Percentiles rank a stretch among this genome's conserved stretches.
phyloP scores from a whole-genome alignment of 1,284 basidiomycete genomes.

The Malassezia restricta region DNA sequence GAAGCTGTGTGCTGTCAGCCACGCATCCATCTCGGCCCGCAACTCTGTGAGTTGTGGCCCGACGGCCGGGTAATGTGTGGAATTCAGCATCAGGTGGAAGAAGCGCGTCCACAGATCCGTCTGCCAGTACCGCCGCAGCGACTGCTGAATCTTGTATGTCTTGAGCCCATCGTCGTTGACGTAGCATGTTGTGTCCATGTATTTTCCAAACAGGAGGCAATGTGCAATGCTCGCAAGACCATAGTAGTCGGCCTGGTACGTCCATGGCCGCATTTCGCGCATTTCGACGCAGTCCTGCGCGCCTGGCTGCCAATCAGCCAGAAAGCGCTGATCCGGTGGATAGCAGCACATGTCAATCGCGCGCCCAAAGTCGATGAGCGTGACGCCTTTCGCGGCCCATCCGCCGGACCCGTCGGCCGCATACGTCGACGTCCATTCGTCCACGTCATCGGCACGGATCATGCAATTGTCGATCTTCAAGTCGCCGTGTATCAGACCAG shows the following conservation, averaged over 20 bases:
- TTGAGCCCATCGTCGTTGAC: constrained; percentile 5
- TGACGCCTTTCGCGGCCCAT: constrained; percentile 77
- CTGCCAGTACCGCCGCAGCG: constrained; percentile 93
- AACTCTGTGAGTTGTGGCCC: constrained; percentile 57
- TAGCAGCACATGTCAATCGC: constrained; percentile 77
- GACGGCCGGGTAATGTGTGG: constrained; percentile 53
- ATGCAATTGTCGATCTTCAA: constrained; percentile 99
- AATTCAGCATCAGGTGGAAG: constrained; percentile 76
- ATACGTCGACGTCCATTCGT: constrained; percentile 63
- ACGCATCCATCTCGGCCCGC: constrained; percentile 69
- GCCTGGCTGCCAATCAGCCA: constrained; percentile 66
- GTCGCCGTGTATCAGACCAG: constrained; percentile 88
- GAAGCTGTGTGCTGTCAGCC: constrained; percentile 58
- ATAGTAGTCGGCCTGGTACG: constrained; percentile 87
- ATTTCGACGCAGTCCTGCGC: constrained; percentile 84
- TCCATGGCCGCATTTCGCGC: constrained; percentile 70
- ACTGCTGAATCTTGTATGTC: constrained; percentile 49
- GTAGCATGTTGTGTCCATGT: constrained; percentile 50
- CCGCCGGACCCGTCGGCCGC: constrained; percentile 63
- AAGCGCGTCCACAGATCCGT: constrained; percentile 68
- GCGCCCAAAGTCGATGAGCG: constrained; percentile 90
- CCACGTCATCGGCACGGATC: constrained; percentile 65
- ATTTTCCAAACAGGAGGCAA: constrained; percentile 90
- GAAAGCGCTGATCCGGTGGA: constrained; percentile 57
- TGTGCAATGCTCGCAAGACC: constrained; percentile 84